phyloP scores from a whole-genome alignment of 768 basidiomycete genomes.

The Coprinopsis sp. region DNA sequence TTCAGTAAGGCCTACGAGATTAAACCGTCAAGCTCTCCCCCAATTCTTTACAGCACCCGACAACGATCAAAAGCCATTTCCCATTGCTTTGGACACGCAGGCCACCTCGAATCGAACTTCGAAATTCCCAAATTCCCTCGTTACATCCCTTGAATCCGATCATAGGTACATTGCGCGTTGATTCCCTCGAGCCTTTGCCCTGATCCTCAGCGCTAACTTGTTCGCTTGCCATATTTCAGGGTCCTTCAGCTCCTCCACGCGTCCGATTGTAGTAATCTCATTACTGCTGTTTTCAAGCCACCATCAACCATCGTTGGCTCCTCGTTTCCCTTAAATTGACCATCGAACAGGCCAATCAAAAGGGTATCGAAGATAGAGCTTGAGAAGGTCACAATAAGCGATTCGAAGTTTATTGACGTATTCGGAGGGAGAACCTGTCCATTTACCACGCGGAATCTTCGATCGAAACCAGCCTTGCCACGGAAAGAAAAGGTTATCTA shows the following conservation, averaged over 20 bases:
- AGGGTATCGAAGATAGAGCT: background rate
- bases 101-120: too few species aligned
- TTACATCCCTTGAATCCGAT: too few species aligned
- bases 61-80: too few species aligned
- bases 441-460: slow-evolving; percentile 1
- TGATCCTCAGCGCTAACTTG: background rate
- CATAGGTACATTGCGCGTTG: too few species aligned
- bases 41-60: too few species aligned
- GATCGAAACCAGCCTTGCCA: background rate
- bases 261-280: background rate
- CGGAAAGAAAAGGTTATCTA: background rate
- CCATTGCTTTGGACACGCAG: too few species aligned
- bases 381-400: background rate
- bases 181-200: background rate
- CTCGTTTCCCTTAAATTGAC: background rate
- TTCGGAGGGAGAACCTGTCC: background rate
- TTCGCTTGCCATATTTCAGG: background rate
- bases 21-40: too few species aligned
- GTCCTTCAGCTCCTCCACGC: background rate
- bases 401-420: slow-evolving; percentile 4
- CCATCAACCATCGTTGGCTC: too few species aligned
- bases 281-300: background rate
- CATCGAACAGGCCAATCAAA: slow-evolving; percentile 1
- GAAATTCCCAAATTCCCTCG: too few species aligned
- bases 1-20: too few species aligned